Conservation (phyloP, 2,329 filamentous ascomycete species). For the Monosporascus ibericus region DNA sequence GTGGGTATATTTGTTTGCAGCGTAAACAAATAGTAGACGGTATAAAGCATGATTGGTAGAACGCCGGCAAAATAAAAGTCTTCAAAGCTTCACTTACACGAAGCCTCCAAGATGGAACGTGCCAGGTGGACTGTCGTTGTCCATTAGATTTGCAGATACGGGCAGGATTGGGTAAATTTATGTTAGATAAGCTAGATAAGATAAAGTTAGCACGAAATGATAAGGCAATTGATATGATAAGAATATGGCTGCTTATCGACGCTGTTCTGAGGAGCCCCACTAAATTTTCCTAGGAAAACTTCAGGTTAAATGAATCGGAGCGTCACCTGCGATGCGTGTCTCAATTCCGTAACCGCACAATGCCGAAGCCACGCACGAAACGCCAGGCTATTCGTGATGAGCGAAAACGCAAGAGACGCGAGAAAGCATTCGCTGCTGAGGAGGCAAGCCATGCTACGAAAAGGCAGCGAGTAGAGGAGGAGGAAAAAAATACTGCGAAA, state of each 20-base stretch:
- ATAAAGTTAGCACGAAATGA: not conserved
- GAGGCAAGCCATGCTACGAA: conserved; percentile 16
- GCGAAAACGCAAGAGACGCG: conserved; percentile 24
- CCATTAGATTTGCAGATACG: no score
- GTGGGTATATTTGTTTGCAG: no score
- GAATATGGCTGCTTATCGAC: not conserved
- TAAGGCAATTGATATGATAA: not conserved
- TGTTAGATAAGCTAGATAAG: no score
- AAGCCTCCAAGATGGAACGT: no score
- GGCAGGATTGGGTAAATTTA: no score
- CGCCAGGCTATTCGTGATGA: conserved; percentile 28
- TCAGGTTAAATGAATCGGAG: not conserved
- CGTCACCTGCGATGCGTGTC: not conserved
- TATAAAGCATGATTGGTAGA: no score
- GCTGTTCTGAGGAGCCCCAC: not conserved
- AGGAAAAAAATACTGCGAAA: conserved; percentile 5
- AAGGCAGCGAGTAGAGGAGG: conserved; percentile 20
- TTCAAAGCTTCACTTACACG: no score
- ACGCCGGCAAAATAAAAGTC: no score
- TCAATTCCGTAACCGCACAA: conserved; percentile 4
- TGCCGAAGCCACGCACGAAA: conserved; percentile 28
- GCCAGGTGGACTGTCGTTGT: no score
- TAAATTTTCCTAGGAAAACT: not conserved
- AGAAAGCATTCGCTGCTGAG: conserved; percentile 13
- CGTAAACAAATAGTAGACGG: no score